Evolutionary conservation across 2,329 filamentous ascomycete species (phyloP), one percentile per base, ranked within the genome.

Genomic region (Biscogniauxia sp.): DNA sequence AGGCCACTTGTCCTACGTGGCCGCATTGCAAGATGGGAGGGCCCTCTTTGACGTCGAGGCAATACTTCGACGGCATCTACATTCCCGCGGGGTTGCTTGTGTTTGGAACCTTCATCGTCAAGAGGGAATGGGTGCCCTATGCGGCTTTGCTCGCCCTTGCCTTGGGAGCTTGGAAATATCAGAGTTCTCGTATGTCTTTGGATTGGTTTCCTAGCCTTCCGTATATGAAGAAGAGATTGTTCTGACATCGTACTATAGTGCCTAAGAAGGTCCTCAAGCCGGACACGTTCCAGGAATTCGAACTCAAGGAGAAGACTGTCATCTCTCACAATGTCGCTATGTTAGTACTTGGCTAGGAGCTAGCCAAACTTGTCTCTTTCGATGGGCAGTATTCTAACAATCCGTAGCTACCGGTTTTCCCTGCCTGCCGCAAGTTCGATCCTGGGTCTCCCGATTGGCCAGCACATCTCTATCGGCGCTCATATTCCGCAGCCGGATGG

Each of bases 241-340:
- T 57, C 70, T 73, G 58, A 70, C 55, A 45, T 20, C 55, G 56
- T 51, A 51, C 20, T 60, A 26, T 75, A 93, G 92, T 88, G 74
- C 83, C 88, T 64, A 87, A 89, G 76, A 93, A 91, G 78, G 88
- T 95, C 66, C 86, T 99, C 69, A 94, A 94, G 80, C 92, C 93
- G 32, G 87, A 88, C 69, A 83, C 84, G 55, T 97, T 97, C 85
- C 93, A 97, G 76, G 86, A 96, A 61, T 97, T 97, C 74, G 89
- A 92, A 75, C 88, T 99, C 70, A 89, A 90, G 77, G 92, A 98
- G 78, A 98, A 97, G 86, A 98, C 89, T 15, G 85, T 96, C 67
- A 89, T 98, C 72, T 97, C 94, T 32, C 95, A 98, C 86, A 99
- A 99, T 83, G 94, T 96, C 62, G 93, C 94, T 77, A 97, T 99